Evolutionary conservation across 257 asterid species (phyloP), one percentile per base, ranked within the genome.

Genomic region (Ocimum tenuiflorum): DNA sequence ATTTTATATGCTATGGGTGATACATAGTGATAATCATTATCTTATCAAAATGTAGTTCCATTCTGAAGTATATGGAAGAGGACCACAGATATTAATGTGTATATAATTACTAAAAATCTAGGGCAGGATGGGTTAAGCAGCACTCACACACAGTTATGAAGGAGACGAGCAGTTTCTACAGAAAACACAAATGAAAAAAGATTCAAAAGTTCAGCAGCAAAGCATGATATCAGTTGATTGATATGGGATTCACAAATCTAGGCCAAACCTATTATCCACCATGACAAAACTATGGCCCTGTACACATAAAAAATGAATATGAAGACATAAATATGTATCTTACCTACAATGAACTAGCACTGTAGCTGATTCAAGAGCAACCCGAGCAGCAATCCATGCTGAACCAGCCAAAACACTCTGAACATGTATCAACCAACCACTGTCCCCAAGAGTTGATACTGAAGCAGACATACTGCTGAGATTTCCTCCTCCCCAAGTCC

Each of bases 401-500:
- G 99, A 84, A 72, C 99, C 99, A 74, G 97, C 99, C 77, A 94
- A 81, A 61, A 94, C 91, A 79, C 85, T 90, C 70, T 94, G 99
- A 53, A 94, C 95, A 74, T 94, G 97, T 80, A 85, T 89, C 78
- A 94, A 80, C 99, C 99, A 94, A 72, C 96, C 96, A 68, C 94
- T 94, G 71, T 89, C 99, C 67, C 99, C 99, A 64, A 94, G 88
- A 62, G 94, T 87, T 49, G 99, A 86, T 71, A 94, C 97, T 20
- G 99, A 94, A 51, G 99, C 97, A 66, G 99, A 94, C 99, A 94
- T 94, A 71, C 99, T 90, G 85, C 99, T 94, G 73, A 94, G 91
- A 74, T 90, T 94, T 65, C 97, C 97, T 55, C 99, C 99, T 62
- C 94, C 94, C 99, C 99, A 94, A 22, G 91, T 82, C 96, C 95